Percentiles rank a stretch among this genome's conserved stretches.
Conservation (phyloP, 1,284 basidiomycete species). For the Austroboletus novae-zelandiae region DNA sequence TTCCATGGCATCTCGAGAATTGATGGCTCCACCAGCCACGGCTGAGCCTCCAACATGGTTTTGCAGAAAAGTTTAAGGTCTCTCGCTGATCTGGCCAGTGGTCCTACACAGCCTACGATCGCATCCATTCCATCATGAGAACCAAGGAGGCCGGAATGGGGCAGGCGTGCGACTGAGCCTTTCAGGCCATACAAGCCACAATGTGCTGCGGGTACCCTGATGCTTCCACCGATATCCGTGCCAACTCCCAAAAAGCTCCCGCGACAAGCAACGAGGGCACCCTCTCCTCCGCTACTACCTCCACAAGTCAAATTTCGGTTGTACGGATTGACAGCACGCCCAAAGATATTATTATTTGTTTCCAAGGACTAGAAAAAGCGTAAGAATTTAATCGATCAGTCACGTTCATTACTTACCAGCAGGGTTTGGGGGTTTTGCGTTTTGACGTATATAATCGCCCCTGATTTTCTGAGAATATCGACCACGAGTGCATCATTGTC, state of each 20-base stretch:
- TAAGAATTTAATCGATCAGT: slow-evolving; percentile 9
- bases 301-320: slow-evolving; percentile 54
- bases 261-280: slow-evolving; percentile 54
- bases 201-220: slow-evolving; percentile 37
- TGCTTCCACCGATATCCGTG: slow-evolving; percentile 55
- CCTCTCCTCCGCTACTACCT: slow-evolving; percentile 63
- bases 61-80: slow-evolving; percentile 54
- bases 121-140: slow-evolving; percentile 57
- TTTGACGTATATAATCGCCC: slow-evolving; percentile 57
- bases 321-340: slow-evolving; percentile 52
- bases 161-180: slow-evolving; percentile 48
- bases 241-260: slow-evolving; percentile 61
- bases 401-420: slow-evolving; percentile 30
- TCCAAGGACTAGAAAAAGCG: slow-evolving; percentile 40
- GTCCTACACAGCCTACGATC: slow-evolving; percentile 51
- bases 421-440: slow-evolving; percentile 57
- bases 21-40: slow-evolving; percentile 54
- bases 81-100: slow-evolving; percentile 49
- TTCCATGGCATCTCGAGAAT: slow-evolving; percentile 56
- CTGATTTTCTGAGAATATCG: slow-evolving; percentile 46
- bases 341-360: slow-evolving; percentile 53
- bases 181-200: slow-evolving; percentile 58
- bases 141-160: slow-evolving; percentile 49
- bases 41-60: slow-evolving; percentile 48
- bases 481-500: slow-evolving; percentile 46